These are phyloP conservation scores for Scedosporium minutisporum DNA, from an alignment of 2,329 filamentous ascomycete species.

Conservation along the genomic window DNA sequence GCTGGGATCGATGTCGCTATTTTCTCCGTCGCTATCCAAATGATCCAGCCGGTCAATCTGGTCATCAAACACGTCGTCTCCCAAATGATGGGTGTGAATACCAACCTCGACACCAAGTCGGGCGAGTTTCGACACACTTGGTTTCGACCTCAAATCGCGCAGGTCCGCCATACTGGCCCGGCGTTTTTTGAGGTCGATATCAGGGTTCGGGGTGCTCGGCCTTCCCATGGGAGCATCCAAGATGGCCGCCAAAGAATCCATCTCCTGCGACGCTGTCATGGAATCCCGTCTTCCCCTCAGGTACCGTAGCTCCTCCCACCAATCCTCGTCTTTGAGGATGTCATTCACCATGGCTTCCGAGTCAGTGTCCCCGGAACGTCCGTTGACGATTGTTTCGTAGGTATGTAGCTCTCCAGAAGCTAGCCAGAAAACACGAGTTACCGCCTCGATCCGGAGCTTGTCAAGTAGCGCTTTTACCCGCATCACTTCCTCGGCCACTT, in stretches of 20 bases:
- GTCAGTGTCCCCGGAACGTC: constrained; percentile 38
- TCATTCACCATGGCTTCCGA: constrained; percentile 53
- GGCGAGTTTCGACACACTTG: constrained; percentile 39
- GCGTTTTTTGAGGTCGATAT: constrained; percentile 19
- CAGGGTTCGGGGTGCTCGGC: constrained; percentile 35
- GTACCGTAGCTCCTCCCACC: constrained; percentile 70
- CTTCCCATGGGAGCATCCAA: constrained; percentile 32
- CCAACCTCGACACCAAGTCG: constrained; percentile 58
- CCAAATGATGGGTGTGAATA: constrained; percentile 66
- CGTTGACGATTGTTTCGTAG: constrained; percentile 74
- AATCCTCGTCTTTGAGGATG: constrained; percentile 60
- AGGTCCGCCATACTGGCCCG: constrained; percentile 48
- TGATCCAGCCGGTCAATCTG: constrained; percentile 17
- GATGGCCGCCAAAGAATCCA: constrained; percentile 32
- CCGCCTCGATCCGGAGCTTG: constrained; percentile 71
- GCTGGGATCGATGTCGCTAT: constrained; percentile 16
- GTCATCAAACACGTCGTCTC: constrained; percentile 47
- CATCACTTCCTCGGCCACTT: constrained; percentile 68
- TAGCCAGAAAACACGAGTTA: constrained; percentile 73
- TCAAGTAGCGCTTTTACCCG: constrained; percentile 66
- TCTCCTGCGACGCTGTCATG: constrained; percentile 32
- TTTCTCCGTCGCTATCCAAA: constrained; percentile 21
- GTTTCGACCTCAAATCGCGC: constrained; percentile 50
- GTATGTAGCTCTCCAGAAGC: constrained; percentile 61
- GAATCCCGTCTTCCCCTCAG: constrained; percentile 31